These are phyloP conservation scores for Adansonia digitata DNA, from an alignment of 345 rosid species.

Conservation along the genomic window DNA sequence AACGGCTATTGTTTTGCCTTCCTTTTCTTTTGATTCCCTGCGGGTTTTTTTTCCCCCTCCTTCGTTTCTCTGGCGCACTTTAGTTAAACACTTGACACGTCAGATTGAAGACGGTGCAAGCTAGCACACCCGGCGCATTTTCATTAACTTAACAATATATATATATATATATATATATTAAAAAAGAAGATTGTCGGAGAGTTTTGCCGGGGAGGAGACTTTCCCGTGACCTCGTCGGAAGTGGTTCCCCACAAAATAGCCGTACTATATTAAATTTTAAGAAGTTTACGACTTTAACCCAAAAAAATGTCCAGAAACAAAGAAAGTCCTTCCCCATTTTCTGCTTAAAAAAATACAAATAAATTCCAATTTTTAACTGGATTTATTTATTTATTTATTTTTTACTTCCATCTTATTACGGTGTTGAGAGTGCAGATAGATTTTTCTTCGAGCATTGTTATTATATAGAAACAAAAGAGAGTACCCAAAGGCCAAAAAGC, in stretches of 20 bases:
- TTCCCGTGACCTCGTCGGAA: not conserved
- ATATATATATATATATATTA: too few species aligned
- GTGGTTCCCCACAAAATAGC: not conserved
- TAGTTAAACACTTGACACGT: not conserved
- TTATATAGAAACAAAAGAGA: not conserved
- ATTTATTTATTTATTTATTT: too few species aligned
- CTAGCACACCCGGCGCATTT: not conserved
- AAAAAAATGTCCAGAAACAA: not conserved
- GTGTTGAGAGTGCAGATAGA: not conserved
- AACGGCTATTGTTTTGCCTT: not conserved
- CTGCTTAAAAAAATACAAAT: too few species aligned
- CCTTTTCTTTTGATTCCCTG: conserved; percentile 8
- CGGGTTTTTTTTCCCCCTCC: not conserved
- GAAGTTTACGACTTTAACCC: not conserved
- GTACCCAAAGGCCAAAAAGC: not conserved
- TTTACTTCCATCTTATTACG: not conserved
- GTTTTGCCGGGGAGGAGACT: not conserved
- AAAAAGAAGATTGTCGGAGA: not conserved
- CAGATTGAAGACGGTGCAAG: not conserved
- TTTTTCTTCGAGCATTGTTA: not conserved
- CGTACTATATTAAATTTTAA: not conserved
- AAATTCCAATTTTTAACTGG: not conserved
- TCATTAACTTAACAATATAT: not conserved
- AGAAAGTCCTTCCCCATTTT: not conserved
- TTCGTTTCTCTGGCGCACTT: not conserved